These are phyloP conservation scores for Phoma herbarum DNA, from an alignment of 2,329 filamentous ascomycete genomes.

Conservation along the genomic window DNA sequence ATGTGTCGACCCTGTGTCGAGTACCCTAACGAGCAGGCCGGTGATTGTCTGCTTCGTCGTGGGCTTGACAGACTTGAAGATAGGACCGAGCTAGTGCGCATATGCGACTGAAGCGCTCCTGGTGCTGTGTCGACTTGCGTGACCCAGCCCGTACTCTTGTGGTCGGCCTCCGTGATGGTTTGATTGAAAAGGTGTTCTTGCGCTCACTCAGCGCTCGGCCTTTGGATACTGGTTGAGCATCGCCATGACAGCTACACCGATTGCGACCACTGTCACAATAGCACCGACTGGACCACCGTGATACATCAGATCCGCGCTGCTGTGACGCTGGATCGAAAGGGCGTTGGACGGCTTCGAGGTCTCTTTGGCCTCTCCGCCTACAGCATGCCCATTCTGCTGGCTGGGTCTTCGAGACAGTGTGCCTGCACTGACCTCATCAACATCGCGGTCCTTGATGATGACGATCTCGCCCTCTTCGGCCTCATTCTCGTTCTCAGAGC, in stretches of 20 bases:
- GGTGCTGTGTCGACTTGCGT: background rate
- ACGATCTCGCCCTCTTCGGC: constrained; percentile 48
- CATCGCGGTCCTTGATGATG: constrained; percentile 47
- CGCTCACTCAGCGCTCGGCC: constrained; percentile 52
- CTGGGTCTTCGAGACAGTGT: constrained; percentile 27
- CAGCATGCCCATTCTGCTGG: constrained; percentile 45
- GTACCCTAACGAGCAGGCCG: background rate
- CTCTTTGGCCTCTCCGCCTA: constrained; percentile 34
- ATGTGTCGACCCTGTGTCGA: background rate
- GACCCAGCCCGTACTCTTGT: constrained; percentile 11
- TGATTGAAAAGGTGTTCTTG: constrained; percentile 5
- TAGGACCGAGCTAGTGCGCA: background rate
- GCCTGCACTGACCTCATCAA: constrained; percentile 37
- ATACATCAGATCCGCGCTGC: constrained; percentile 42
- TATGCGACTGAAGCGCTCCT: background rate
- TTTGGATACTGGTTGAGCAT: constrained; percentile 56
- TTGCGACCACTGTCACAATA: constrained; percentile 51
- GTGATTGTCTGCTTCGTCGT: background rate
- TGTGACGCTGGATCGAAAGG: constrained; percentile 37
- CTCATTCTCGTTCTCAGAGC: constrained; percentile 31
- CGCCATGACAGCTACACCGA: constrained; percentile 54
- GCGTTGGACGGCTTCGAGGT: constrained; percentile 34
- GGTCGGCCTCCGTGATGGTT: constrained; percentile 10
- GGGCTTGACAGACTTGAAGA: background rate
- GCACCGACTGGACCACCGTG: constrained; percentile 51